Base-by-base conservation (phyloP, 192 early-diverging fungal species). In the Coemansia sp. region DNA sequence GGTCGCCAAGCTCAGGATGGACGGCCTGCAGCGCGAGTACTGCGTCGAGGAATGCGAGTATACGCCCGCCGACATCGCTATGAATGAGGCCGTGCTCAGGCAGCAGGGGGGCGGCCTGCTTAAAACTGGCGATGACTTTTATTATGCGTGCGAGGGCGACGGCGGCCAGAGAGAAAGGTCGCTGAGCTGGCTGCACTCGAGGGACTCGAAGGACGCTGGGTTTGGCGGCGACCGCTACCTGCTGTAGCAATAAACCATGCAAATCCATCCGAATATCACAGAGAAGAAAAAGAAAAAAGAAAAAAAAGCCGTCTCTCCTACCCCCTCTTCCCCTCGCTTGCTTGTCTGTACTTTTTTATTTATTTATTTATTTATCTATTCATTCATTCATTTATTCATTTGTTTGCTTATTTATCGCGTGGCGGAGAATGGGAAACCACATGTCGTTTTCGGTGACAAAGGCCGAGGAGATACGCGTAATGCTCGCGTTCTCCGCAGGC, bases 1-100 rank as follows among this genome's bases (percentile, higher is more conserved):
- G 72, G n/a, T 57, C 0, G 56, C 17, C 26, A 74, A 59, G 52
- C 57, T 74, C 38, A 53, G 65, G 12, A 36, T 55, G 11, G 72
- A 74, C 39, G 72, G 66, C 1, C 21, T 74, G 60, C 71, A 74
- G 52, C 54, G 60, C 39, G 56, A 62, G 52, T 74, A 74, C 21
- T 38, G 67, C 15, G 42, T 74, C 14, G 44, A 48, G n/a, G n/a
- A n/a, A n/a, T n/a, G n/a, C n/a, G n/a, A n/a, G n/a, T n/a, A n/a
- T 48, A 22, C 44, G 44, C 19, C 44, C 3, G 21, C 44, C 14
- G 44, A 24, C 14, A 48, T 48, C 18, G 21, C 44, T 1, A 48
- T 48, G 44, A 65, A 67, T 37, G 17, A 68, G 6, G 58, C 61
- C 5, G 44, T 71, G 1, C 33, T 37, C 29, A 32, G 29, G n/a